Percentiles rank a stretch among this genome's conserved stretches.
Conservation (phyloP, 495 filamentous ascomycete species). For the Penicillium malachiteum region DNA sequence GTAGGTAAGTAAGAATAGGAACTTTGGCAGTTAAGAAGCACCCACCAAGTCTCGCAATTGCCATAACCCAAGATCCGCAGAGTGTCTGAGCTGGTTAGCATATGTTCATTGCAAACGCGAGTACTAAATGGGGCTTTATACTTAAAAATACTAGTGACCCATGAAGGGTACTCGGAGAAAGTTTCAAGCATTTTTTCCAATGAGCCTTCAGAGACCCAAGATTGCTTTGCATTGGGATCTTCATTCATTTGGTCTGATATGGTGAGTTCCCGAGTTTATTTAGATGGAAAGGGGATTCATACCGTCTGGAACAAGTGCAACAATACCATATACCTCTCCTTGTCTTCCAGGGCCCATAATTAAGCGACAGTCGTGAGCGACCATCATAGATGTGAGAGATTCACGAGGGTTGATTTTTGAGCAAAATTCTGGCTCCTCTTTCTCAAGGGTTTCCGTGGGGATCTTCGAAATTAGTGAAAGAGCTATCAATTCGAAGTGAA, state of each 20-base stretch:
- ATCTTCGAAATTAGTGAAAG: conserved; percentile 11
- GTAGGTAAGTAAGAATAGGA: not conserved
- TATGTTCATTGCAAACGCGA: not conserved
- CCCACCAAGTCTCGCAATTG: conserved; percentile 41
- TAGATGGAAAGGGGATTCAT: not conserved
- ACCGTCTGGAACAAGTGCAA: conserved; percentile 23
- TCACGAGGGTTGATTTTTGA: conserved; percentile 25
- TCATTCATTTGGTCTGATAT: conserved; percentile 25
- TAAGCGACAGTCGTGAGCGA: conserved; percentile 22
- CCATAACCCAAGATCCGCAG: conserved; percentile 33
- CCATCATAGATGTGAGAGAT: conserved; percentile 22
- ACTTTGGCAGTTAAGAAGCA: not conserved
- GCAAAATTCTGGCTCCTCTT: conserved; percentile 21
- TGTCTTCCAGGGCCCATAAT: conserved; percentile 25
- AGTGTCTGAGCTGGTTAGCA: conserved; percentile 13
- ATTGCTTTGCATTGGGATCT: conserved; percentile 19
- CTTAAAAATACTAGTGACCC: conserved; percentile 27
- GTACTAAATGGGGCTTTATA: conserved; percentile 6
- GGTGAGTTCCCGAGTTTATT: not conserved
- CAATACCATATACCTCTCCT: conserved; percentile 23
- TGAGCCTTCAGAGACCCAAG: conserved; percentile 25
- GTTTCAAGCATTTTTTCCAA: conserved; percentile 35
- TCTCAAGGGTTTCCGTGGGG: conserved; percentile 15
- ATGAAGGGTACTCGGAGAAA: conserved; percentile 36
- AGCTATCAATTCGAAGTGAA: not conserved